Percentiles rank a stretch among this genome's conserved stretches.
Evolutionary conservation across 192 early-diverging fungal genomes (phyloP).

Genomic region (Oehlia diaphana): DNA sequence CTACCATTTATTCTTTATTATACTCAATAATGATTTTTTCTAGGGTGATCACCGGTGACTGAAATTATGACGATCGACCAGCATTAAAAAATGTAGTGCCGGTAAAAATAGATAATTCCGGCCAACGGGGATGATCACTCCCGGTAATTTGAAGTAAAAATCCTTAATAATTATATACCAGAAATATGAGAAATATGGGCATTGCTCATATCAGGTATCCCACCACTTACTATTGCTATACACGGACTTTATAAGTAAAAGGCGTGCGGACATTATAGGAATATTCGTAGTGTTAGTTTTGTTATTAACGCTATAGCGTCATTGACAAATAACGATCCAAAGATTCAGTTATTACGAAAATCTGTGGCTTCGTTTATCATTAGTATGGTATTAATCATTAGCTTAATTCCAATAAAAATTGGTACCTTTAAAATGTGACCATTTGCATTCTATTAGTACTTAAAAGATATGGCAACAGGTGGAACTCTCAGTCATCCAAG

Average conservation of each 20-base stretch:
- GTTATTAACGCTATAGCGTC: slow-evolving; percentile 41
- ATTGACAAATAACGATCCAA: slow-evolving; percentile 41
- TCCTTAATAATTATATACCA: slow-evolving; percentile 35
- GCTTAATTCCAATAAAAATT: slow-evolving; percentile 39
- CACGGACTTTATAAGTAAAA: slow-evolving; percentile 33
- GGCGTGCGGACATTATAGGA: slow-evolving; percentile 38
- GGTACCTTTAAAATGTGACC: slow-evolving; percentile 36
- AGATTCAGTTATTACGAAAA: slow-evolving; percentile 44
- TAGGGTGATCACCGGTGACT: too few relatives aligned
- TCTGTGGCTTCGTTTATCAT: slow-evolving; percentile 40
- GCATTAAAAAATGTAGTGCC: too few relatives aligned
- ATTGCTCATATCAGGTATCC: slow-evolving; percentile 38
- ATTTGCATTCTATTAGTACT: slow-evolving; percentile 38
- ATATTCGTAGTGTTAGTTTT: slow-evolving; percentile 40
- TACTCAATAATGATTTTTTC: too few relatives aligned
- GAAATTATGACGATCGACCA: too few relatives aligned
- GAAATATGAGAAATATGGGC: slow-evolving; percentile 35
- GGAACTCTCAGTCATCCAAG: background rate
- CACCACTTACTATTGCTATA: slow-evolving; percentile 35
- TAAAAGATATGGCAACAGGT: slow-evolving; percentile 38
- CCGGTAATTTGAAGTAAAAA: too few relatives aligned
- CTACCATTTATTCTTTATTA: slow-evolving; percentile 29
- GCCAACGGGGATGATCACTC: too few relatives aligned
- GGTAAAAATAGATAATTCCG: too few relatives aligned
- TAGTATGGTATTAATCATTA: slow-evolving; percentile 38